Evolutionary conservation across 345 rosid species (phyloP).

Genomic region (Hirschfeldia incana): DNA sequence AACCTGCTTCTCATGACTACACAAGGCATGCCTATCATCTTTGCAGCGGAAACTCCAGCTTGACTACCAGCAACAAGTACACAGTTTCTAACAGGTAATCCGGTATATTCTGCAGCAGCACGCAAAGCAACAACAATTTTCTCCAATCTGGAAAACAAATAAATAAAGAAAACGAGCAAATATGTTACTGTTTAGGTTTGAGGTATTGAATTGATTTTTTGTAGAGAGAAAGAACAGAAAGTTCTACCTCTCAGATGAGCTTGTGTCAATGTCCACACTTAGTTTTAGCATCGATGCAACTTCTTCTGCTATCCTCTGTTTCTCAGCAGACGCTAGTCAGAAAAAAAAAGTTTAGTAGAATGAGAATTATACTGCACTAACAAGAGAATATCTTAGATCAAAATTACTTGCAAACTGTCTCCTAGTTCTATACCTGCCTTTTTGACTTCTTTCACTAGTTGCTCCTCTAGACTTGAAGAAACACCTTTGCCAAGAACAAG

Average conservation of each 20-base stretch:
- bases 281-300: constrained; percentile 85
- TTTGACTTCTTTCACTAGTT: constrained; percentile 73
- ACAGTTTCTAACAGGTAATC: constrained; percentile 58
- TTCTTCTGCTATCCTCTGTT: constrained; percentile 84
- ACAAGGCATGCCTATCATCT: constrained; percentile 84
- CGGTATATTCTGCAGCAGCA: constrained; percentile 80
- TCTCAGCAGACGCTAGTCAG: constrained; percentile 75
- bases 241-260: constrained; percentile 70
- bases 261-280: constrained; percentile 78
- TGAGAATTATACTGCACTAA: constrained; percentile 17
- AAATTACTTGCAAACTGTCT: neutral
- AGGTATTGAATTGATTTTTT: neutral
- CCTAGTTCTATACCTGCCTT: constrained; percentile 58
- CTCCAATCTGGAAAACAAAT: constrained; percentile 48
- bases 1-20: constrained; percentile 90
- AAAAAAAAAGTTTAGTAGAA: constrained; percentile 30
- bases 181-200: neutral
- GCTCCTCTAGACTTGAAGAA: constrained; percentile 65
- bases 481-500: constrained; percentile 65
- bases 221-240: neutral
- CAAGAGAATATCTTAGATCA: neutral
- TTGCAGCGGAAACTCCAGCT: constrained; percentile 75
- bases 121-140: constrained; percentile 81
- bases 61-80: constrained; percentile 86
- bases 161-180: neutral